Conservation (phyloP, 75 land plant species). For the Isoetes taiwanensis region DNA sequence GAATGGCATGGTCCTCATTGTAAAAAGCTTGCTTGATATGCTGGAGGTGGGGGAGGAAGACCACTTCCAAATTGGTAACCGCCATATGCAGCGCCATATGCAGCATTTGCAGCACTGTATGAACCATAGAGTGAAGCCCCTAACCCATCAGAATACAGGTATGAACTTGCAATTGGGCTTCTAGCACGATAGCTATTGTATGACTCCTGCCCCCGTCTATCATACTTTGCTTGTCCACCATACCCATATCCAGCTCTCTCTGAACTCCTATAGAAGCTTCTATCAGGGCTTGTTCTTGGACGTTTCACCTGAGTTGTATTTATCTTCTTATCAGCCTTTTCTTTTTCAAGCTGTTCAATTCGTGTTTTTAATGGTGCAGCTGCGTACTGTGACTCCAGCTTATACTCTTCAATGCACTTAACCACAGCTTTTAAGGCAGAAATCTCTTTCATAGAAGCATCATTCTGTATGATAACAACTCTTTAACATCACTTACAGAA, state of each 20-base stretch:
- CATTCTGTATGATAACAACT: conserved; percentile 38
- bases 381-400: conserved; percentile 62
- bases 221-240: no score
- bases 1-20: no score
- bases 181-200: conserved; percentile 27
- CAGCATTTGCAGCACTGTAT: not conserved
- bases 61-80: conserved; percentile 29
- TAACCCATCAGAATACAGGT: conserved; percentile 41
- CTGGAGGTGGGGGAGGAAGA: conserved; percentile 37
- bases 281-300: conserved; percentile 57
- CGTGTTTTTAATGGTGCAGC: conserved; percentile 56
- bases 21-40: conserved; percentile 33
- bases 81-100: conserved; percentile 17
- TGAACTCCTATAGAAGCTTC: conserved; percentile 23
- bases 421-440: conserved; percentile 65
- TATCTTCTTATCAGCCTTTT: conserved; percentile 74
- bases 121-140: conserved; percentile 27
- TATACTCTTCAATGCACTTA: conserved; percentile 81
- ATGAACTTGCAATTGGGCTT: conserved; percentile 24
- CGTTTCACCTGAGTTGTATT: conserved; percentile 59
- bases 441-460: conserved; percentile 59
- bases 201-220: conserved; percentile 23
- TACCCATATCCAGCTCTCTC: conserved; percentile 14
- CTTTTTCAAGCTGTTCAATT: conserved; percentile 59
- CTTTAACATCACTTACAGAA: no score